These are phyloP conservation scores for Leishmania amazonensis DNA, from an alignment of 208 protist genomes.

Conservation along the genomic window DNA sequence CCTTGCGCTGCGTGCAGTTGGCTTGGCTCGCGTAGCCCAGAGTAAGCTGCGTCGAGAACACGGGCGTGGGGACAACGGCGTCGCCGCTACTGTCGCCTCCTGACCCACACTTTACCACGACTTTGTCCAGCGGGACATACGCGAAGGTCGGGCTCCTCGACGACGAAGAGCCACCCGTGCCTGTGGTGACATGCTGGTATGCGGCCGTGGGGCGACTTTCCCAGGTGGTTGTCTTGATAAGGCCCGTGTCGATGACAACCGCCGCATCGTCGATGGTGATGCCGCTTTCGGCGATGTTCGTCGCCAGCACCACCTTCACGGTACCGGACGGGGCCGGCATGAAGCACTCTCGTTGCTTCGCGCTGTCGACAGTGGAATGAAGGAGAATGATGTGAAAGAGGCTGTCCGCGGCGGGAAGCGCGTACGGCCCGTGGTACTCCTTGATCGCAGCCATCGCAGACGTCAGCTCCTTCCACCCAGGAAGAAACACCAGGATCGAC, in stretches of 20 bases:
- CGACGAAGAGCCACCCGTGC: neutral
- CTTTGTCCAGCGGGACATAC: constrained; percentile 5
- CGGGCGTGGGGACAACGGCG: constrained; percentile 1
- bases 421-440: constrained; percentile 23
- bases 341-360: constrained; percentile 92
- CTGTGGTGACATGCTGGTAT: neutral
- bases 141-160: constrained; percentile 1
- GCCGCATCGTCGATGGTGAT: constrained; percentile 96
- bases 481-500: constrained; percentile 99
- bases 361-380: constrained; percentile 83
- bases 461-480: constrained; percentile 98
- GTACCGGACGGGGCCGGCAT: constrained; percentile 63
- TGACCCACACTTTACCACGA: neutral
- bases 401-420: neutral
- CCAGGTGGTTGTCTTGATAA: constrained; percentile 93
- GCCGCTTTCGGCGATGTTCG: constrained; percentile 97
- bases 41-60: constrained; percentile 73
- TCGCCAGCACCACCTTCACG: constrained; percentile 96
- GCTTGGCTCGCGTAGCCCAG: constrained; percentile 93
- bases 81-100: neutral
- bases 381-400: constrained; percentile 84
- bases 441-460: constrained; percentile 67
- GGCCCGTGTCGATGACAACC: constrained; percentile 96
- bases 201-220: constrained; percentile 10
- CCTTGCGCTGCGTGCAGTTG: constrained; percentile 98